Base-by-base conservation (phyloP, 2,329 filamentous ascomycete genomes). In the Emmonsia crescens region DNA sequence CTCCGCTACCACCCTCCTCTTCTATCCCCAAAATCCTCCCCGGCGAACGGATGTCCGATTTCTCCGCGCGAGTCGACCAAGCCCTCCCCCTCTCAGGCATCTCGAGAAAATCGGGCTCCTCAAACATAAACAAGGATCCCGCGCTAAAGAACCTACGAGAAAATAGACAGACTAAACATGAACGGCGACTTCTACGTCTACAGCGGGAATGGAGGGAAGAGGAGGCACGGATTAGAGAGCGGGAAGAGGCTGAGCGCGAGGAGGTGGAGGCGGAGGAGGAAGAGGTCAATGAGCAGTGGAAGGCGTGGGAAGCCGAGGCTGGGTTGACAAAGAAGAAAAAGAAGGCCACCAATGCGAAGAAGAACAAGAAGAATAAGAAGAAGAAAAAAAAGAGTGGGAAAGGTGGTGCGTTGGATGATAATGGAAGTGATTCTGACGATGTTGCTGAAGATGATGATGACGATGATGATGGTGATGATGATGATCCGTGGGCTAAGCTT, bases 41-140 rank as follows among this genome's bases (percentile, higher is more conserved):
- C 0, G 90, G 91, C 59, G 94, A 99, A 74, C 84, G 85, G 59
- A 78, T 97, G 70, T 85, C 87, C 4, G 89, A 95, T 59, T 99
- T 95, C 71, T 79, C 86, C 8, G 84, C 86, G 12, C 85, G 92
- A 36, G 94, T 99, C 6, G 88, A 97, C 71, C 88, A 89, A 57
- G 86, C 89, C 0, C 79, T 97, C 6, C 93, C 93, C 0, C 77
- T 99, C 0, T 79, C 85, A 8, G 86, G 87, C 0, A 79, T 96
- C 9, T 79, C 84, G 61, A 85, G 80, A 65, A 88, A 86, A 69
- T 82, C 80, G 0, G 75, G 64, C 3, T 69, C 70, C 40, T 64
- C 70, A 38, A 40, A 21, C 36, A 19, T 51, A 14, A 1, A 65
- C 66, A 16, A 61, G 61, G 21, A 67, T 66, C 56, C 27, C 19